Evolutionary conservation across 2,329 filamentous ascomycete genomes (phyloP), one percentile per base, ranked within the genome.

Genomic region (Paraphoma sp.): DNA sequence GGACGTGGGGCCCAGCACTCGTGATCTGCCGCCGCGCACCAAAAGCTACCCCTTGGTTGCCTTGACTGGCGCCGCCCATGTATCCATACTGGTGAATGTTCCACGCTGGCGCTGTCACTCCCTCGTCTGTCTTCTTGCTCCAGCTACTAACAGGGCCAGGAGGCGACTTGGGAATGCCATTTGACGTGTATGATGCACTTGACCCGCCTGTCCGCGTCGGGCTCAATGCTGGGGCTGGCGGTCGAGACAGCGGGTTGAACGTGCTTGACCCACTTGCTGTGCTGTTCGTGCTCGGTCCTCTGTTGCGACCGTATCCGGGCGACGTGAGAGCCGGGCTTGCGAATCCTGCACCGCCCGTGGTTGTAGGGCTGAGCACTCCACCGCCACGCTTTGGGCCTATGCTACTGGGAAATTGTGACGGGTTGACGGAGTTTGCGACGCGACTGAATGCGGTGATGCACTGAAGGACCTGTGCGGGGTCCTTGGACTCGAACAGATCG

Each of bases 61-160:
- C 94, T 76, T 99, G 95, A 70, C 92, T 97, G 28, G 95, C 95
- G 47, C 95, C 95, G 55, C 95, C 95, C 90, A 98, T 95, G 78
- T 97, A 99, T 7, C 95, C 76, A 73, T 99, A 99, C 74, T 99
- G 95, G 54, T 93, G 90, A 67, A 98, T 98, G 74, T 98, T 99
- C 95, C 95, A 99, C 1, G 95, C 95, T 0, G 95, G 95, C 28
- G 89, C 84, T 1, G 93, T 97, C 44, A 84, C 84, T 14, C 86
- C 86, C 76, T 97, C 91, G 65, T 97, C 92, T 53, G 86, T 85
- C 76, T 86, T 91, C 75, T 87, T 96, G 77, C 91, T 96, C 95
- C 95, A 98, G 77, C 88, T 96, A 73, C 91, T 97, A 59, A 94
- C 86, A n/a, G 82, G 78, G 12, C 82, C 80, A 30, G 76, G 71